A percentile compares a stretch with the other conserved stretches of the same genome.
These are phyloP conservation scores for Zymoseptoria crescenta DNA, from an alignment of 2,329 filamentous ascomycete genomes.

Conservation along the genomic window DNA sequence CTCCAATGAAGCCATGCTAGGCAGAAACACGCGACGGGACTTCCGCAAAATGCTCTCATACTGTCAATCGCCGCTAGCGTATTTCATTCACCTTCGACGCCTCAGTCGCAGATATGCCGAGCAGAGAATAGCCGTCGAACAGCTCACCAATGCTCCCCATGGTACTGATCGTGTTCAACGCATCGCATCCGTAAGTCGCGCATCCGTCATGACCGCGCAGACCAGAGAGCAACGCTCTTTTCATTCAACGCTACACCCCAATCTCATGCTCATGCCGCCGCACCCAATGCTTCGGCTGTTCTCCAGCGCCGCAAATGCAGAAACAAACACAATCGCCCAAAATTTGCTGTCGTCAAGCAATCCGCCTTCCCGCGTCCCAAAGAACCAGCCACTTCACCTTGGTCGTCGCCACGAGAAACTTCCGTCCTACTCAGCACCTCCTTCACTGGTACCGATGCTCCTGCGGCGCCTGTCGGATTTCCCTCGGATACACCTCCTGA, in stretches of 20 bases:
- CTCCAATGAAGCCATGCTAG: too few species aligned
- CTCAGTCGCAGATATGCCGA: background rate
- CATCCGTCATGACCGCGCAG: background rate
- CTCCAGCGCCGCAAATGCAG: background rate
- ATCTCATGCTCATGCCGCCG: background rate
- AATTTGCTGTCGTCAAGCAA: background rate
- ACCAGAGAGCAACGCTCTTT: background rate
- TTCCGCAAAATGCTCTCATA: background rate
- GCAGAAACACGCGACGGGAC: background rate
- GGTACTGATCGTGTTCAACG: background rate
- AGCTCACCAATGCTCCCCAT: background rate
- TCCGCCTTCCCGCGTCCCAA: background rate
- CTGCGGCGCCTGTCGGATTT: conserved; percentile 18
- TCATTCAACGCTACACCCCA: background rate
- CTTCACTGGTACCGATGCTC: conserved; percentile 23
- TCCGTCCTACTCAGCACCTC: background rate
- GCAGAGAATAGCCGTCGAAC: background rate
- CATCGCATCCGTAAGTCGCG: background rate
- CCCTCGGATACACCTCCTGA: conserved; percentile 22
- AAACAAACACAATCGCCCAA: background rate
- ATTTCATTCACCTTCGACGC: background rate
- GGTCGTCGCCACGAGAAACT: background rate
- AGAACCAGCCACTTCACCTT: background rate
- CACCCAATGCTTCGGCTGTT: background rate
- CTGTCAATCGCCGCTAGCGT: background rate